phyloP scores from a whole-genome alignment of 2,329 filamentous ascomycete species.

The Cyphellophora europaea region DNA sequence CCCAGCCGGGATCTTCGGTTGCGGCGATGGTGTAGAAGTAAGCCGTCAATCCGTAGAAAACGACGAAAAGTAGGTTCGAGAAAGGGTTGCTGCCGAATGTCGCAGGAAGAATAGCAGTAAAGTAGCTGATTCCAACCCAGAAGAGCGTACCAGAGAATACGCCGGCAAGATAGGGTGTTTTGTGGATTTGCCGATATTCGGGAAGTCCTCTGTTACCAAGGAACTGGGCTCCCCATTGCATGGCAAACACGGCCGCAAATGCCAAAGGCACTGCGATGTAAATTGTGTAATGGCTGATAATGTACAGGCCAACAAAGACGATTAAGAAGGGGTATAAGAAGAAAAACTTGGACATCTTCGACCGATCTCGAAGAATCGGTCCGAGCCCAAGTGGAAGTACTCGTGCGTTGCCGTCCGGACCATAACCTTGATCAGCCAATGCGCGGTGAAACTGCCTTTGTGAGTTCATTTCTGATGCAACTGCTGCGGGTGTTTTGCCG shows the following conservation, averaged over 20 bases:
- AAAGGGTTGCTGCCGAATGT: slow-evolving; percentile 60
- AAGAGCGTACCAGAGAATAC: slow-evolving; percentile 86
- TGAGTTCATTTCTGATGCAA: slow-evolving; percentile 85
- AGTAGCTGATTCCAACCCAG: slow-evolving; percentile 67
- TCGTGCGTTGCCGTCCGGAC: slow-evolving; percentile 64
- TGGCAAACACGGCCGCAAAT: slow-evolving; percentile 48
- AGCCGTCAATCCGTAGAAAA: slow-evolving; percentile 54
- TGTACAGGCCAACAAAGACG: slow-evolving; percentile 59
- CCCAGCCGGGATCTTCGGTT: slow-evolving; percentile 81
- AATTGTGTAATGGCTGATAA: slow-evolving; percentile 65
- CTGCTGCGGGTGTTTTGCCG: slow-evolving; percentile 80
- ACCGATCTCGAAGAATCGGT: slow-evolving; percentile 63
- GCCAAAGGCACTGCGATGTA: slow-evolving; percentile 68
- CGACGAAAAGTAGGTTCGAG: slow-evolving; percentile 65
- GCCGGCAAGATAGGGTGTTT: slow-evolving; percentile 89
- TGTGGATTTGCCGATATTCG: slow-evolving; percentile 83
- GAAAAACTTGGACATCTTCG: slow-evolving; percentile 74
- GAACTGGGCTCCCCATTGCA: slow-evolving; percentile 71
- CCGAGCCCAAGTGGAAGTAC: slow-evolving; percentile 64
- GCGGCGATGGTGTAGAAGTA: slow-evolving; percentile 88
- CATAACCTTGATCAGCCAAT: slow-evolving; percentile 74
- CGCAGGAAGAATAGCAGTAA: slow-evolving; percentile 64
- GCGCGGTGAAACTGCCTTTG: slow-evolving; percentile 71
- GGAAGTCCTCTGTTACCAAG: slow-evolving; percentile 72
- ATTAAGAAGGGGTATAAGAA: slow-evolving; percentile 82